Percentiles rank a stretch among this genome's conserved stretches.
Evolutionary conservation across 2,329 filamentous ascomycete genomes (phyloP).

Genomic region (Pseudocercospora macadamiae): DNA sequence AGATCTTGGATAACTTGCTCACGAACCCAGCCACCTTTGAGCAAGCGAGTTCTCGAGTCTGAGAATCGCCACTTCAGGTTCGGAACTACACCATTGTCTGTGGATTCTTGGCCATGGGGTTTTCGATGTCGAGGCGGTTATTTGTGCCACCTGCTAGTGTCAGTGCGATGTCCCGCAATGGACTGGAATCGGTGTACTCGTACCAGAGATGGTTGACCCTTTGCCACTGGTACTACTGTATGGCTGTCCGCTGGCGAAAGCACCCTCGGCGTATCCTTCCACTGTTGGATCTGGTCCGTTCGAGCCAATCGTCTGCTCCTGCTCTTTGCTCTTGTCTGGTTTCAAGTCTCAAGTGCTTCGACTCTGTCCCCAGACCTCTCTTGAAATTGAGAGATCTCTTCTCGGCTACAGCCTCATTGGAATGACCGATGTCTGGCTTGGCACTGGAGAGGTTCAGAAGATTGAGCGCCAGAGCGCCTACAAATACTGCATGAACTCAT

Average conservation of each 20-base stretch:
- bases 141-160: constrained; percentile 63
- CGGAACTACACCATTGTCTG: constrained; percentile 65
- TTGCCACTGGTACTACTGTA: constrained; percentile 60
- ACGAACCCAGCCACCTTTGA: constrained; percentile 67
- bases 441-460: not conserved
- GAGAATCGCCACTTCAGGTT: constrained; percentile 71
- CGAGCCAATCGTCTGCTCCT: constrained; percentile 2
- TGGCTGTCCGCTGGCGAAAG: constrained; percentile 58
- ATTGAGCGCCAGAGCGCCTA: not conserved
- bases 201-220: constrained; percentile 62
- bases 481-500: no score
- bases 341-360: constrained; percentile 25
- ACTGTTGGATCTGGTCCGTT: constrained; percentile 14
- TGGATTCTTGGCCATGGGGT: constrained; percentile 63
- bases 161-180: constrained; percentile 7
- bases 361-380: constrained; percentile 13
- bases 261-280: constrained; percentile 28
- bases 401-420: not conserved
- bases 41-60: constrained; percentile 64
- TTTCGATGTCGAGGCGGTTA: constrained; percentile 61
- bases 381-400: constrained; percentile 8
- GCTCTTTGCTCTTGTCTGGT: not conserved
- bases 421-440: not conserved
- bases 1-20: constrained; percentile 70
- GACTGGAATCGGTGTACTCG: not conserved